Evolutionary conservation across 2,329 filamentous ascomycete genomes (phyloP).

Genomic region (Epichloe amarillans): DNA sequence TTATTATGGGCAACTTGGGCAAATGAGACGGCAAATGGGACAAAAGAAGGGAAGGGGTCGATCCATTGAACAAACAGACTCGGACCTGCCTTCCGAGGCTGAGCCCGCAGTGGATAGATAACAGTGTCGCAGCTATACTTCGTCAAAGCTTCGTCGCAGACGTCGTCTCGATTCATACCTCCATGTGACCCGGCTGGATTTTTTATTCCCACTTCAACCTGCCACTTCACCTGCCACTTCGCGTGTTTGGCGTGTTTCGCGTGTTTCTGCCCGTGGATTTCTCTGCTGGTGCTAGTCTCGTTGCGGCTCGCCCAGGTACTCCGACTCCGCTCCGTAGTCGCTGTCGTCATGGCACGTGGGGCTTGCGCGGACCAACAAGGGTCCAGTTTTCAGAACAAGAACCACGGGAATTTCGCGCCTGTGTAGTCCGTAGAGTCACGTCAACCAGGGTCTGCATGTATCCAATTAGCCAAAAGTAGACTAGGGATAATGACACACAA

Average conservation of each 20-base stretch:
- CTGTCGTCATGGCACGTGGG: background rate
- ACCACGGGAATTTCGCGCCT: too few relatives aligned
- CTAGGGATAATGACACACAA: too few relatives aligned
- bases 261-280: background rate
- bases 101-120: background rate
- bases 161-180: background rate
- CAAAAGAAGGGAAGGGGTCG: too few relatives aligned
- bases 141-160: background rate
- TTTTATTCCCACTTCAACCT: background rate
- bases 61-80: background rate
- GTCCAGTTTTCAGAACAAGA: background rate
- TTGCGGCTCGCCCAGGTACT: background rate
- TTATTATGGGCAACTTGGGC: background rate
- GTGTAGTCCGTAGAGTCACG: too few relatives aligned
- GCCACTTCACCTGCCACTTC: background rate
- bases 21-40: too few relatives aligned
- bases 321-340: background rate
- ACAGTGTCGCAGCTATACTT: background rate
- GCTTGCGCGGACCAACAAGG: background rate
- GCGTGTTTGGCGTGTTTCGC: background rate
- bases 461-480: too few relatives aligned
- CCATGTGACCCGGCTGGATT: slow-evolving; percentile 3
- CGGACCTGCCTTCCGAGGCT: background rate
- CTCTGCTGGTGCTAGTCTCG: background rate
- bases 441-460: too few relatives aligned